Evolutionary conservation across 495 filamentous ascomycete species (phyloP).

Genomic region (Glutinoglossum americanum): DNA sequence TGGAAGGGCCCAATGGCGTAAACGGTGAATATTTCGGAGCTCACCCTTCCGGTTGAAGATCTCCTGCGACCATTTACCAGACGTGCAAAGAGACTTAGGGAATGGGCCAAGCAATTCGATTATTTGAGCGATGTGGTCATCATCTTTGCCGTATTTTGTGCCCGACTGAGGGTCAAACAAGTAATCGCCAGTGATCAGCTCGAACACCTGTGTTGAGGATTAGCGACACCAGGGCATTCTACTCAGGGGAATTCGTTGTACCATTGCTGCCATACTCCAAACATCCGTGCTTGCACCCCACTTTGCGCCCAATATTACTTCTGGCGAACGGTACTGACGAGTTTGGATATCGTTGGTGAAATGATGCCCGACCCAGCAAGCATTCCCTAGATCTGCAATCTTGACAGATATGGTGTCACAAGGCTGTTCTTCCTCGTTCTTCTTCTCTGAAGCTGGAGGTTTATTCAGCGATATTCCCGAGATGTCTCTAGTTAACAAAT

Average conservation of each 20-base stretch:
- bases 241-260: conserved; percentile 17
- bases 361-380: conserved; percentile 95
- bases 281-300: conserved; percentile 98
- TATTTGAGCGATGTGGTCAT: conserved; percentile 98
- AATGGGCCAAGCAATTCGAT: conserved; percentile 92
- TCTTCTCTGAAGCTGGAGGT: conserved; percentile 24
- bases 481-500: conserved; percentile 75
- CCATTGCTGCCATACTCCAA: conserved; percentile 99
- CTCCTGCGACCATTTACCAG: conserved; percentile 93
- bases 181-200: conserved; percentile 96
- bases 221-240: conserved; percentile 1
- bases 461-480: conserved; percentile 91
- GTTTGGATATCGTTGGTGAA: conserved; percentile 99
- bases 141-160: conserved; percentile 98
- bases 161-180: conserved; percentile 97
- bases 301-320: conserved; percentile 90
- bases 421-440: conserved; percentile 26
- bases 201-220: conserved; percentile 56
- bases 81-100: conserved; percentile 72
- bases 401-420: conserved; percentile 87
- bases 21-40: conserved; percentile 87
- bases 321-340: conserved; percentile 87
- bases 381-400: conserved; percentile 95
- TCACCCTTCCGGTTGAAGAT: conserved; percentile 98
- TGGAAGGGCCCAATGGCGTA: conserved; percentile 88